These are phyloP conservation scores for Parachaetomium inaequale DNA, from an alignment of 495 filamentous ascomycete genomes.

Conservation along the genomic window DNA sequence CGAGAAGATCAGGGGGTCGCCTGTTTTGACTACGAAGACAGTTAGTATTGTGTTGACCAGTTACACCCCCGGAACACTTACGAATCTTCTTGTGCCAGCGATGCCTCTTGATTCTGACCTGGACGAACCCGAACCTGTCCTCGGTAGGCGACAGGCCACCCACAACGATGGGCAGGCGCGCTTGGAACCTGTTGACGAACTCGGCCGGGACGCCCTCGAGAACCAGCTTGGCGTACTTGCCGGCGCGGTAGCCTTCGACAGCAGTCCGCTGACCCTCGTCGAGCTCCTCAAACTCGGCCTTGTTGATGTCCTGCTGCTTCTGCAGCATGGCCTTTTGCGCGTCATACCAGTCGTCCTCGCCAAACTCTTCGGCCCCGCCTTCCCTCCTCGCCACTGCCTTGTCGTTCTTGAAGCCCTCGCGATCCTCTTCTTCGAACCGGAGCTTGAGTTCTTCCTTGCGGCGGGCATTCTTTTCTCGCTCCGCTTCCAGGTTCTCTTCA, in stretches of 20 bases:
- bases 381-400: slow-evolving; percentile 65
- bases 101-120: slow-evolving; percentile 93
- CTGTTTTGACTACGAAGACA: slow-evolving; percentile 65
- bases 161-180: slow-evolving; percentile 79
- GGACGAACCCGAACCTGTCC: slow-evolving; percentile 91
- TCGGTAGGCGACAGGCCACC: slow-evolving; percentile 89
- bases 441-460: slow-evolving; percentile 91
- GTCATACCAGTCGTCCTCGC: slow-evolving; percentile 98
- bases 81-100: slow-evolving; percentile 97
- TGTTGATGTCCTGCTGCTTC: slow-evolving; percentile 93
- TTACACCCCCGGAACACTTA: slow-evolving; percentile 9
- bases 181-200: slow-evolving; percentile 83
- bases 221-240: slow-evolving; percentile 87
- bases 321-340: slow-evolving; percentile 90
- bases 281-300: slow-evolving; percentile 79
- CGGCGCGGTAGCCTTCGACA: slow-evolving; percentile 89
- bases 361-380: slow-evolving; percentile 66
- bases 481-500: slow-evolving; percentile 50
- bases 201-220: slow-evolving; percentile 85
- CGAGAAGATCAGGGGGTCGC: slow-evolving; percentile 94
- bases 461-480: slow-evolving; percentile 85
- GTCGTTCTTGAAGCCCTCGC: slow-evolving; percentile 86
- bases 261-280: slow-evolving; percentile 74
- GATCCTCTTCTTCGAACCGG: slow-evolving; percentile 94
- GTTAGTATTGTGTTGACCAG: background rate